Conservation (phyloP, 129 eudicot species). For the Pulicaria dysenterica region DNA sequence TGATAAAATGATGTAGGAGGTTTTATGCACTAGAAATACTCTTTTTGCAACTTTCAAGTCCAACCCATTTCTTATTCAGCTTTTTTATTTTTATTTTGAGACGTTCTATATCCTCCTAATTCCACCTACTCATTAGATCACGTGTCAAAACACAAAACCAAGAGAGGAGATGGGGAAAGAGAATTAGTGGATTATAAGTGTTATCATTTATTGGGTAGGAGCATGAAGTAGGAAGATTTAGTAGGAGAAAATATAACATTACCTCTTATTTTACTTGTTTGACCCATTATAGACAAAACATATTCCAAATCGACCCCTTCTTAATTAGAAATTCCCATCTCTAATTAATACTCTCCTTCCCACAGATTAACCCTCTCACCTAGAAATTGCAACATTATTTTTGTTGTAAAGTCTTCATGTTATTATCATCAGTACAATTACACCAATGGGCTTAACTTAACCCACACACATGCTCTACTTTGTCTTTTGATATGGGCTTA, state of each 20-base stretch:
- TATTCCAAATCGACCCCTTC: neutral
- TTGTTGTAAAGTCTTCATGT: neutral
- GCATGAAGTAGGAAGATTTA: too few relatives aligned
- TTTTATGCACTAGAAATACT: neutral
- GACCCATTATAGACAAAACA: neutral
- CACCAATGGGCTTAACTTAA: neutral
- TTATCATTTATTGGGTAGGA: too few relatives aligned
- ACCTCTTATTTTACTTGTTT: neutral
- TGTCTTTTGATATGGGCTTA: neutral
- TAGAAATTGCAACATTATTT: neutral
- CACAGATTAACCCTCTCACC: neutral
- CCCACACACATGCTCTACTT: neutral
- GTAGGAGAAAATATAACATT: too few relatives aligned
- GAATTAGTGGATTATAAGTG: too few relatives aligned
- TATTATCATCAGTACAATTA: neutral
- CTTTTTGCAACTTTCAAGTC: neutral
- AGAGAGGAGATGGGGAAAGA: too few relatives aligned
- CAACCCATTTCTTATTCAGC: neutral
- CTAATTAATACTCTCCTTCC: neutral
- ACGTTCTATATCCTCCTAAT: too few relatives aligned
- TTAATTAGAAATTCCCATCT: neutral
- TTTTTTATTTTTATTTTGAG: too few relatives aligned
- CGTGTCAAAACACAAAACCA: too few relatives aligned
- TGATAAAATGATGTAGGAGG: too few relatives aligned
- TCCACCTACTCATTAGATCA: too few relatives aligned